These are phyloP conservation scores for Cercospora brassicicola DNA, from an alignment of 2,329 filamentous ascomycete species.

Conservation along the genomic window DNA sequence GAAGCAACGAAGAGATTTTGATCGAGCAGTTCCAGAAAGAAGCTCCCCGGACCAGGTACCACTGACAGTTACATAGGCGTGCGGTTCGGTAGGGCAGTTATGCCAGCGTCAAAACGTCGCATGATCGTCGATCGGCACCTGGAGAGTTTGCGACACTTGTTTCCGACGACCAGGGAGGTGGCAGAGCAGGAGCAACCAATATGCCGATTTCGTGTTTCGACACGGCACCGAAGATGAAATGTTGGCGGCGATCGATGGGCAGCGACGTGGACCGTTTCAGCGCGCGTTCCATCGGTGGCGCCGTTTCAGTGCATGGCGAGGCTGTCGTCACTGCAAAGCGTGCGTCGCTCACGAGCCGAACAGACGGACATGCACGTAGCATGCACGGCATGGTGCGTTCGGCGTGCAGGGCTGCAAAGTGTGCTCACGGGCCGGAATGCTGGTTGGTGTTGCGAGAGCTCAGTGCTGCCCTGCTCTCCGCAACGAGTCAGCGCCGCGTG, in stretches of 20 bases:
- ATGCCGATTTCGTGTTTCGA: background rate
- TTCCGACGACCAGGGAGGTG: background rate
- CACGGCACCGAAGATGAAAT: background rate
- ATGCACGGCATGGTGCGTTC: background rate
- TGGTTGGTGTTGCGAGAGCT: background rate
- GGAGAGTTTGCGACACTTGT: conserved; percentile 1
- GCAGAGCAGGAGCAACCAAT: background rate
- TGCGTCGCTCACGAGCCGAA: background rate
- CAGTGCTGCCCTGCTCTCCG: background rate
- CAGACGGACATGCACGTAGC: background rate
- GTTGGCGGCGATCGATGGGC: background rate
- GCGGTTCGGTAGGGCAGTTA: conserved; percentile 5
- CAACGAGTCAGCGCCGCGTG: background rate
- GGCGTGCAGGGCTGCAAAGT: background rate
- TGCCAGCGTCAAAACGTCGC: background rate
- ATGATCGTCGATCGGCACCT: conserved; percentile 8
- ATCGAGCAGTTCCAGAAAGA: conserved; percentile 2
- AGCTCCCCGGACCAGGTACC: conserved; percentile 14
- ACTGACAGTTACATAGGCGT: background rate
- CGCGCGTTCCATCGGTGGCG: background rate
- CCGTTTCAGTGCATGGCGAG: background rate
- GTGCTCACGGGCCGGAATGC: background rate
- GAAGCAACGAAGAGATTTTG: conserved; percentile 4
- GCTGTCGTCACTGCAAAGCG: background rate
- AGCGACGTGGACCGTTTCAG: background rate